Base-by-base conservation (phyloP, 2,329 filamentous ascomycete species). In the Meredithiella fracta region DNA sequence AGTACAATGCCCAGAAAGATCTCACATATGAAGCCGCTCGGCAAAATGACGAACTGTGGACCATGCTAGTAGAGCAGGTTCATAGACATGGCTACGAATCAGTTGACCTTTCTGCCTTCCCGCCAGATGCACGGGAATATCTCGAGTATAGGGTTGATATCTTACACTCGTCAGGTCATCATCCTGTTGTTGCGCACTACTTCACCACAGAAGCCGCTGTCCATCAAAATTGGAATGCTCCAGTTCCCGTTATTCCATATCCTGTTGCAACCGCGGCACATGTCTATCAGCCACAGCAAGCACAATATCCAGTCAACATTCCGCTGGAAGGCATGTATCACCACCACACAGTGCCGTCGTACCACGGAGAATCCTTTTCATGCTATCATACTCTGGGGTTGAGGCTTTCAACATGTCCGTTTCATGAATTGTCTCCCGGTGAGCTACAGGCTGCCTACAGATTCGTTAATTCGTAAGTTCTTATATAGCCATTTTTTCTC, bases 11-110 rank as follows among this genome's bases (percentile, higher is more conserved):
- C 15, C 65, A 68, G 0, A 68, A 74, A 62, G 62, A 63, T 14
- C 72, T 76, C 47, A 63, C 67, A 1, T 60, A 62, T 2, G 59
- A 58, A 3, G 64, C 78, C 9, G 63, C 60, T 44, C 62, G 59
- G 22, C 68, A 77, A 58, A 78, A 78, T 60, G 68, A 69, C 6
- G 60, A 61, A 9, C 73, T 77, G 50, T 66, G 65, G 31, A 59
- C 61, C 14, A 64, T 65, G 11, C 61, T 76, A 3, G 57, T 59
- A 3, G 60, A 60, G 2, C 59, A 60, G 1, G 67, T 65, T 5
- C 60, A 65, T 44, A 55, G 51, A 3, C 54, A 61, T 4, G 61
- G 59, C n/a, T 58, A 57, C 2, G 54, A 44, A 1, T 54, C 51
- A 20, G 50, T 58, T 57, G 23, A 56, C 51, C 14, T 60, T 52